These are phyloP conservation scores for Penicillium pulvis DNA, from an alignment of 495 filamentous ascomycete species.

Conservation along the genomic window DNA sequence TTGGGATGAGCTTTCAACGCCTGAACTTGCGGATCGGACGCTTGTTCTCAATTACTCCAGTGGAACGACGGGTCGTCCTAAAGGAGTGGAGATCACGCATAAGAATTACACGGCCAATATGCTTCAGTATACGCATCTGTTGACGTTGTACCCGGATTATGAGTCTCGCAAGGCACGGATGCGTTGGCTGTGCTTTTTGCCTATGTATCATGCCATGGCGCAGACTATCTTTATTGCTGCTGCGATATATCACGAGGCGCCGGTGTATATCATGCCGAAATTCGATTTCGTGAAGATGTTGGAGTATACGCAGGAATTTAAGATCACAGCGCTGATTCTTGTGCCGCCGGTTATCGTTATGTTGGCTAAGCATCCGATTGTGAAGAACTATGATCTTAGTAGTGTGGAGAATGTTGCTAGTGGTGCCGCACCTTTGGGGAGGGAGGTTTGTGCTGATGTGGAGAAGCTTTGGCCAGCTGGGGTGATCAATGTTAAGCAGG, in stretches of 20 bases:
- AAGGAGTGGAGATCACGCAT: conserved; percentile 81
- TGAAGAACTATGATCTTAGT: conserved; percentile 67
- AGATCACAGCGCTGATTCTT: conserved; percentile 62
- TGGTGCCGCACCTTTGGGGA: conserved; percentile 66
- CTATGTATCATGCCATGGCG: conserved; percentile 71
- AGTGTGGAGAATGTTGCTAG: conserved; percentile 57
- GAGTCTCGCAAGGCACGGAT: conserved; percentile 31
- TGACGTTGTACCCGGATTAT: conserved; percentile 49
- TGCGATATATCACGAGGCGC: conserved; percentile 38
- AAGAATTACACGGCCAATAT: conserved; percentile 70
- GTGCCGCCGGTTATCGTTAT: conserved; percentile 72
- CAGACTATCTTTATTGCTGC: conserved; percentile 53
- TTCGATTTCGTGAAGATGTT: conserved; percentile 77
- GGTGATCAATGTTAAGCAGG: conserved; percentile 67
- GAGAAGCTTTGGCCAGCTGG: conserved; percentile 59
- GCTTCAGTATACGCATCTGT: conserved; percentile 56
- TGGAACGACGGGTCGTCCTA: conserved; percentile 82
- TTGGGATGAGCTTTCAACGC: conserved; percentile 44
- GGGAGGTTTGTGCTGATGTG: conserved; percentile 62
- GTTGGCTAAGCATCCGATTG: conserved; percentile 70
- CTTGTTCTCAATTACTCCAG: conserved; percentile 70
- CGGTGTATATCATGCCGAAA: conserved; percentile 70
- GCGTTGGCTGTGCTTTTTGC: conserved; percentile 62
- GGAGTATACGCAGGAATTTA: conserved; percentile 63
- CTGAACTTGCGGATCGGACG: conserved; percentile 42